Evolutionary conservation across 1,139 yeast species (phyloP).

Genomic region (Candida buenavistaensis): DNA sequence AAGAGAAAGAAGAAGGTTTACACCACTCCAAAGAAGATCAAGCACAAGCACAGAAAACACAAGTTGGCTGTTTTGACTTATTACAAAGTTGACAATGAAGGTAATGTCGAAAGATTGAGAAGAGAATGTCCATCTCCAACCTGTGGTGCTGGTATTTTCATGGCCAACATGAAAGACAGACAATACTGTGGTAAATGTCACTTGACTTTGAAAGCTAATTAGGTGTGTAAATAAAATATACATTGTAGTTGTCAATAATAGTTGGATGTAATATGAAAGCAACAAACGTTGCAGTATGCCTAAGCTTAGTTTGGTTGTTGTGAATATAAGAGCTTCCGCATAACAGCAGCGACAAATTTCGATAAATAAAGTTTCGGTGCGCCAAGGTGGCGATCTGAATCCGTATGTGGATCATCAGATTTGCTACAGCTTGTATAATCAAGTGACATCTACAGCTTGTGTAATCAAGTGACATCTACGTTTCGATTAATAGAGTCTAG

Average conservation of each 20-base stretch:
- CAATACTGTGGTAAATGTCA: slow-evolving; percentile 99
- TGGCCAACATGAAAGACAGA: slow-evolving; percentile 99
- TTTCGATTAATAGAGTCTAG: too few species aligned
- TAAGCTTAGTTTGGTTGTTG: too few species aligned
- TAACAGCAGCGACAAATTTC: too few species aligned
- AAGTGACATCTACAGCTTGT: too few species aligned
- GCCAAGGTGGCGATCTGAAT: too few species aligned
- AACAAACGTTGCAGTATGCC: too few species aligned
- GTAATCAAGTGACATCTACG: too few species aligned
- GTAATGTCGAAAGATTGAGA: slow-evolving; percentile 98
- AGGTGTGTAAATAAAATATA: slow-evolving; percentile 17
- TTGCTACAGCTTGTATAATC: too few species aligned
- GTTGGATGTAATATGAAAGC: neutral
- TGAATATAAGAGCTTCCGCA: too few species aligned
- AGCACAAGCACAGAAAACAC: slow-evolving; percentile 99
- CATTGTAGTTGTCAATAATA: too few species aligned
- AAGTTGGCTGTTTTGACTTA: slow-evolving; percentile 98
- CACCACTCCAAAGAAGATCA: slow-evolving; percentile 99
- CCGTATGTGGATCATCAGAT: too few species aligned
- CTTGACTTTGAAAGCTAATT: slow-evolving; percentile 76
- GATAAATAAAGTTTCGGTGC: too few species aligned
- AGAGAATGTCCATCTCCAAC: slow-evolving; percentile 93
- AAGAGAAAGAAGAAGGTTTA: slow-evolving; percentile 99
- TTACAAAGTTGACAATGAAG: slow-evolving; percentile 99
- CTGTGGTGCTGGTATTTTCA: slow-evolving; percentile 99